Base-by-base conservation (phyloP, 768 basidiomycete genomes). In the Russula ochroleuca region DNA sequence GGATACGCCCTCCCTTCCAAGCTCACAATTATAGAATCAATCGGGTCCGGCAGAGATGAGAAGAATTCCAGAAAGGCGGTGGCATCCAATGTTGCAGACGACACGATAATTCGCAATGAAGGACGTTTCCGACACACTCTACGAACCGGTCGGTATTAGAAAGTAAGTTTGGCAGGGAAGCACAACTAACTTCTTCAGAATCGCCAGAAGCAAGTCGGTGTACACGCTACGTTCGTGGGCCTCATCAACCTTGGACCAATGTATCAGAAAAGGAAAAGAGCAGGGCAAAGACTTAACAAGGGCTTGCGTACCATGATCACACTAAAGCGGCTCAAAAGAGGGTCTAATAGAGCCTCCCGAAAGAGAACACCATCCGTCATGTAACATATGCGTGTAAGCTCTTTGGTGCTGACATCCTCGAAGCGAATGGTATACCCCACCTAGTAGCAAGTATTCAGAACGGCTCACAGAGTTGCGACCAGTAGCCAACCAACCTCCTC, bases 281-380 rank as follows among this genome's bases (percentile, higher is more conserved):
- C 1, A 45, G 43, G 25, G 37, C 1, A 19, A 61, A 43, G 19
- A 61, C 23, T 13, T 1, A 14, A 47, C 19, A 15, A 35, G n/a
- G 38, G 62, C 28, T 19, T 62, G 73, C 80, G 53, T 68, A 89
- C 94, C 94, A 99, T 98, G 65, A 98, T 89, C 11, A 94, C 93
- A 70, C 93, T 96, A 71, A 95, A 98, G 28, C 88, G 86, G 72
- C 88, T 92, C 57, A 99, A 80, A 33, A 98, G 75, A 19, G 97
- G 97, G 72, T 99, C 96, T 41, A 94, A 78, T 70, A 98, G 82
- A 25, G 88, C 88, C 76, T 98, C 95, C 63, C 95, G 85, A 73
- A 98, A 98, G 41, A 99, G 85, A 87, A 98, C 95, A 50, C 97
- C 97, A 73, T 99, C 97, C 37, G 97, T 99, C 84, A 98, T 83